phyloP scores from a whole-genome alignment of 345 rosid genomes.

The Kandelia obovata region DNA sequence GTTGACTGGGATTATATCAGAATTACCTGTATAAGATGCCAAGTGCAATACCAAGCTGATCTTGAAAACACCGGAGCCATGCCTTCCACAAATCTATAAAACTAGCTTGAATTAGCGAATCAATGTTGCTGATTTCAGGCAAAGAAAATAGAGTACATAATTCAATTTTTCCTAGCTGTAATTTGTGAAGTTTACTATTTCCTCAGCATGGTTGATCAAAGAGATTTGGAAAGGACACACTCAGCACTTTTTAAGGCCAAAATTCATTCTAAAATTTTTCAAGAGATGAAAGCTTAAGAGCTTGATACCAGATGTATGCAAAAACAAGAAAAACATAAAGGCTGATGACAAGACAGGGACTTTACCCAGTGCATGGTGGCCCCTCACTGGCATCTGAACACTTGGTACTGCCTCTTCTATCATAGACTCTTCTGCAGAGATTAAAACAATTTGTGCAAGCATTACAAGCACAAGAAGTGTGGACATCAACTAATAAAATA shows the following conservation, averaged over 20 bases:
- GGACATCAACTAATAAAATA: slow-evolving; percentile 5
- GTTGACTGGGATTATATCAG: not conserved
- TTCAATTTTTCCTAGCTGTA: no score
- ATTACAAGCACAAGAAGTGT: not conserved
- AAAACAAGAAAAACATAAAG: not conserved
- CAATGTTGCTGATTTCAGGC: not conserved
- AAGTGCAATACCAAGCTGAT: slow-evolving; percentile 97
- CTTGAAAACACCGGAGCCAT: slow-evolving; percentile 99
- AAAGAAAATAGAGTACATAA: not conserved
- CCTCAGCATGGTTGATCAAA: no score
- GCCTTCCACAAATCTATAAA: slow-evolving; percentile 86
- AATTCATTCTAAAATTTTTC: no score
- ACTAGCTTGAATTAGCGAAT: no score
- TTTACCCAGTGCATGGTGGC: slow-evolving; percentile 97
- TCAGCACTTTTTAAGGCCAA: no score
- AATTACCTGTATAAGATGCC: slow-evolving; percentile 97
- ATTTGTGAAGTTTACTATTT: no score
- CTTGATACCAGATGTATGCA: not conserved
- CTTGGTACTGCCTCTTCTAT: slow-evolving; percentile 72
- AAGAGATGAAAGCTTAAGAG: not conserved
- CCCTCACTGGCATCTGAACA: slow-evolving; percentile 85
- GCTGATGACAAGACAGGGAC: not conserved
- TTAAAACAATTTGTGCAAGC: slow-evolving; percentile 17
- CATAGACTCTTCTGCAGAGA: slow-evolving; percentile 74
- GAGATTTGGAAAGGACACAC: no score